A percentile compares a stretch with the other conserved stretches of the same genome.
phyloP scores from a whole-genome alignment of 768 basidiomycete genomes.

The Russula emetica region DNA sequence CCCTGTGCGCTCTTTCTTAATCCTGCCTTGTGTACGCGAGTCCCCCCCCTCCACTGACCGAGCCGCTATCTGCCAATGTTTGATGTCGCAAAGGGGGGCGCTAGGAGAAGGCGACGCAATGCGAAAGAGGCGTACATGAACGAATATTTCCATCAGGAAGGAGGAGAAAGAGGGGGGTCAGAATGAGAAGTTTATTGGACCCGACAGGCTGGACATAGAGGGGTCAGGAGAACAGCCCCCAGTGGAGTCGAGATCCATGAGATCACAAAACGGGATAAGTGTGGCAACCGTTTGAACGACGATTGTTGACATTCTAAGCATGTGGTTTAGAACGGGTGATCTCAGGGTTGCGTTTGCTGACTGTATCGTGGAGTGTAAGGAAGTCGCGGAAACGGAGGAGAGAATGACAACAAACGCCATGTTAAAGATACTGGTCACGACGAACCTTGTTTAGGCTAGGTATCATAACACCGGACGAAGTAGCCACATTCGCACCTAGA shows the following conservation, averaged over 20 bases:
- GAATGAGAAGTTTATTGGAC: slow-evolving; percentile 27
- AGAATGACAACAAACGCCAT: slow-evolving; percentile 18
- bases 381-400: slow-evolving; percentile 25
- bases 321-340: slow-evolving; percentile 21
- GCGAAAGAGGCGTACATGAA: slow-evolving; percentile 28
- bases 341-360: slow-evolving; percentile 27
- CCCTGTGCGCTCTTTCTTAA: slow-evolving; percentile 2
- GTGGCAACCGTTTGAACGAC: slow-evolving; percentile 9
- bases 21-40: slow-evolving; percentile 4
- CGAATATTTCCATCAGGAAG: slow-evolving; percentile 29
- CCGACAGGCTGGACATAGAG: slow-evolving; percentile 25
- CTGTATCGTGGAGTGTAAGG: slow-evolving; percentile 22
- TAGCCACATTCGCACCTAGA: slow-evolving; percentile 21
- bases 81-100: slow-evolving; percentile 19
- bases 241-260: slow-evolving; percentile 18
- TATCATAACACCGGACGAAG: slow-evolving; percentile 17
- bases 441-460: slow-evolving; percentile 25
- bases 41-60: slow-evolving; percentile 7
- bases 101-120: slow-evolving; percentile 21
- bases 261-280: slow-evolving; percentile 23
- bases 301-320: slow-evolving; percentile 14
- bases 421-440: slow-evolving; percentile 25
- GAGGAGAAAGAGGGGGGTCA: slow-evolving; percentile 25
- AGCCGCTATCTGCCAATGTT: slow-evolving; percentile 20
- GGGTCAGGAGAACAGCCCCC: slow-evolving; percentile 24